Conservation (phyloP, 768 basidiomycete genomes). For the Suillus americanus region DNA sequence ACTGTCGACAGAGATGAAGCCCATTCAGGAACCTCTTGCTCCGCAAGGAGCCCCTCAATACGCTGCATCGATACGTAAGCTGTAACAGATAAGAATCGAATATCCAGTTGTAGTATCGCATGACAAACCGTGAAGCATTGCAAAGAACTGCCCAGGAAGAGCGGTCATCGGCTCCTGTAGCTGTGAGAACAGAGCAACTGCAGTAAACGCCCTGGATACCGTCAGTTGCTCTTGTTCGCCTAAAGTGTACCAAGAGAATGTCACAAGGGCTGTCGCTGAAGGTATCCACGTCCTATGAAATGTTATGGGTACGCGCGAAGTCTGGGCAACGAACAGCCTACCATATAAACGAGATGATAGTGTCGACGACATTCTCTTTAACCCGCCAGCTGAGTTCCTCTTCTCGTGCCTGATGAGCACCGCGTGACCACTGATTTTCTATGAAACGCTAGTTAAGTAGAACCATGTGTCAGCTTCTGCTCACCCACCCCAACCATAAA, state of each 20-base stretch:
- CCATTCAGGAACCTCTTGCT: conserved; percentile 78
- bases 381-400: conserved; percentile 68
- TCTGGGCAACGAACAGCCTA: conserved; percentile 22
- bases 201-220: conserved; percentile 79
- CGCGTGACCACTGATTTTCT: conserved; percentile 63
- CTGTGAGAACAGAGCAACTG: conserved; percentile 73
- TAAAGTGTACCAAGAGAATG: conserved; percentile 68
- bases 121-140: conserved; percentile 55
- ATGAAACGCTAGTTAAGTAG: conserved; percentile 4
- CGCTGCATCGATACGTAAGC: conserved; percentile 81
- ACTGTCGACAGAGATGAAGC: conserved; percentile 60
- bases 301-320: conserved; percentile 6
- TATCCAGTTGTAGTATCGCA: background rate
- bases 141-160: conserved; percentile 62
- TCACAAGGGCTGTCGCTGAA: conserved; percentile 60
- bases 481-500: conserved; percentile 68
- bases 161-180: conserved; percentile 67
- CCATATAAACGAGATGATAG: conserved; percentile 70
- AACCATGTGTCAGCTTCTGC: conserved; percentile 10
- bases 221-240: conserved; percentile 65
- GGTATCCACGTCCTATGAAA: conserved; percentile 68
- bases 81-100: conserved; percentile 20
- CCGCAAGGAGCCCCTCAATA: conserved; percentile 69
- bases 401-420: conserved; percentile 53
- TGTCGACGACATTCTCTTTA: conserved; percentile 59